A percentile compares a stretch with the other conserved stretches of the same genome.
phyloP scores from a whole-genome alignment of 192 early-diverging fungal genomes.

The Linnemannia exigua region DNA sequence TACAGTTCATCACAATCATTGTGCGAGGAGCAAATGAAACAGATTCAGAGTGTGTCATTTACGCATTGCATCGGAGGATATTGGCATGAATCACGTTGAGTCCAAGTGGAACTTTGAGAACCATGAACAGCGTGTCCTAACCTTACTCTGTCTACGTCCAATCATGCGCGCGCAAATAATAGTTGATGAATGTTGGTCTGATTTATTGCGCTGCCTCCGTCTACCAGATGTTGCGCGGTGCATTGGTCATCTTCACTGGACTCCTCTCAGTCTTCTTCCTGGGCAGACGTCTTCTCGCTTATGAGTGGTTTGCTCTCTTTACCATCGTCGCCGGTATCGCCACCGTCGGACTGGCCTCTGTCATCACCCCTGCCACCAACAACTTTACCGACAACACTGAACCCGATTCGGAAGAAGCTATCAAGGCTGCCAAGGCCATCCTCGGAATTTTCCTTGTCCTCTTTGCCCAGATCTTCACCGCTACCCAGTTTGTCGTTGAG shows the following conservation, averaged over 20 bases:
- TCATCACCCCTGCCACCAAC: conserved; percentile 46
- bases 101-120: not conserved
- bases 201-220: conserved; percentile 91
- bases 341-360: conserved; percentile 85
- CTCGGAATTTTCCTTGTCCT: conserved; percentile 90
- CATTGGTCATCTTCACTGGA: conserved; percentile 95
- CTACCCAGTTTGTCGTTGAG: conserved; percentile 96
- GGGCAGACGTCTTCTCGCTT: conserved; percentile 78
- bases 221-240: conserved; percentile 98
- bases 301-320: conserved; percentile 87
- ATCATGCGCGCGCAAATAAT: not conserved
- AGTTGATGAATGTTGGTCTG: conserved; percentile 98
- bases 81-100: not conserved
- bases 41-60: not conserved
- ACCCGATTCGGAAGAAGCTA: conserved; percentile 30
- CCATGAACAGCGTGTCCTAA: too few relatives aligned
- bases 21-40: too few relatives aligned
- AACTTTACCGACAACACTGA: conserved; percentile 41
- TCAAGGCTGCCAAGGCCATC: conserved; percentile 73
- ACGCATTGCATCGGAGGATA: not conserved
- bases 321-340: conserved; percentile 90
- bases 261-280: conserved; percentile 91
- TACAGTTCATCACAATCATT: too few relatives aligned
- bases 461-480: conserved; percentile 93
- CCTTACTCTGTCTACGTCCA: not conserved